These are phyloP conservation scores for Capronia epimyces DNA, from an alignment of 2,329 filamentous ascomycete species.

Conservation along the genomic window DNA sequence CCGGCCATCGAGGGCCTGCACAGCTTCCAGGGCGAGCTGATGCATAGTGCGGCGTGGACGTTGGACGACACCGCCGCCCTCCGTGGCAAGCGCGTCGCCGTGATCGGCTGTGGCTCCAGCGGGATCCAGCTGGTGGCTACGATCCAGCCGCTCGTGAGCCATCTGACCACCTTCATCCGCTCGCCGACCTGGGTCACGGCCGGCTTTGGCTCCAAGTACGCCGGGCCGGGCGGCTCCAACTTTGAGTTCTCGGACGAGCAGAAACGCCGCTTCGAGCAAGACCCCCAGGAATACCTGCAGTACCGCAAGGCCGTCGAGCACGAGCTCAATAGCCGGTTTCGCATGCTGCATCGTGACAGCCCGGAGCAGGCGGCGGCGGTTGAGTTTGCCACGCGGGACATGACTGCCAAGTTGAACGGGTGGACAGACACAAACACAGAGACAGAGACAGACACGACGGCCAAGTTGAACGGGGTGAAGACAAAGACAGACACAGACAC, in stretches of 20 bases:
- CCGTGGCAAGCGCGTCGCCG: slow-evolving; percentile 22
- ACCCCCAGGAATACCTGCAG: slow-evolving; percentile 25
- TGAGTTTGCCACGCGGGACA: background rate
- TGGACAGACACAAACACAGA: too few relatives aligned
- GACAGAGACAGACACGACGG: too few relatives aligned
- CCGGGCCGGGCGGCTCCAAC: slow-evolving; percentile 35
- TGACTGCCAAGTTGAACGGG: background rate
- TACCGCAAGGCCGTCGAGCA: slow-evolving; percentile 32
- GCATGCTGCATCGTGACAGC: slow-evolving; percentile 7
- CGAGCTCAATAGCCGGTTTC: slow-evolving; percentile 27
- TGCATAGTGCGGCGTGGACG: slow-evolving; percentile 41
- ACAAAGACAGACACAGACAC: too few relatives aligned
- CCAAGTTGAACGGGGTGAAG: background rate
- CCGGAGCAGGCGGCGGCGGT: background rate
- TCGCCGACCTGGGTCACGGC: slow-evolving; percentile 28
- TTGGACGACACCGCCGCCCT: slow-evolving; percentile 27
- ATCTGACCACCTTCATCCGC: slow-evolving; percentile 27
- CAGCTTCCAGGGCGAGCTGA: slow-evolving; percentile 34
- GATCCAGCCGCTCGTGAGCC: slow-evolving; percentile 35
- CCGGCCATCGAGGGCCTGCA: slow-evolving; percentile 30
- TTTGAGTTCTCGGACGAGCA: slow-evolving; percentile 24
- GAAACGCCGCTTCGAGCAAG: slow-evolving; percentile 22
- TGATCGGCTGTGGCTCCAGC: slow-evolving; percentile 28
- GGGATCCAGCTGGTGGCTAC: slow-evolving; percentile 33
- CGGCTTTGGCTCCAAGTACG: slow-evolving; percentile 13